These are phyloP conservation scores for Ascomycota sp. DNA, from an alignment of 2,329 filamentous ascomycete species.

Conservation along the genomic window DNA sequence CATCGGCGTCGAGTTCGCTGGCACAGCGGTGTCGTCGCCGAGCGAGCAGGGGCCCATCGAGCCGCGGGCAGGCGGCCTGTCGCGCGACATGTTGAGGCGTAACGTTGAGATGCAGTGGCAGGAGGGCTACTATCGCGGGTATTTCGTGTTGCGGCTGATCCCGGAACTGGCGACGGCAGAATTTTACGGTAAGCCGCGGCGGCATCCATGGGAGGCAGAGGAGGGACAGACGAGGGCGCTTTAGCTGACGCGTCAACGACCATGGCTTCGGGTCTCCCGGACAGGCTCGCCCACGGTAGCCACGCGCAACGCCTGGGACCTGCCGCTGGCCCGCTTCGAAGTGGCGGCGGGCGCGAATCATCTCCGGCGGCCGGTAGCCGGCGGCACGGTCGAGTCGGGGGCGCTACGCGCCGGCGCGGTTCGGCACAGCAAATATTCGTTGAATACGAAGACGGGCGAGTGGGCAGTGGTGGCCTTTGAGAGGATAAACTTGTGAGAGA, in stretches of 20 bases:
- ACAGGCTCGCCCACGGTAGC: constrained; percentile 30
- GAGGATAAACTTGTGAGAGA: constrained; percentile 5
- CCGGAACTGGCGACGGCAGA: constrained; percentile 37
- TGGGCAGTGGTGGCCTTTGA: constrained; percentile 8
- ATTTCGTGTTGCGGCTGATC: constrained; percentile 42
- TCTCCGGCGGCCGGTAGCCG: constrained; percentile 21
- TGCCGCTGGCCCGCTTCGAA: constrained; percentile 50
- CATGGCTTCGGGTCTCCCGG: background rate
- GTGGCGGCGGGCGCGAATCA: constrained; percentile 40
- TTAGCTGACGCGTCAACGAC: background rate
- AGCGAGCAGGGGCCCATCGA: constrained; percentile 37
- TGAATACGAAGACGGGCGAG: constrained; percentile 7
- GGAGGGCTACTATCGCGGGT: constrained; percentile 54
- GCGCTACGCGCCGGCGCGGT: constrained; percentile 27
- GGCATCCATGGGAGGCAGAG: too few relatives aligned
- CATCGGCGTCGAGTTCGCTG: constrained; percentile 44
- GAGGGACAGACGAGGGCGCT: too few relatives aligned
- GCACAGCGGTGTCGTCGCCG: constrained; percentile 42
- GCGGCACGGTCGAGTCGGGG: constrained; percentile 29
- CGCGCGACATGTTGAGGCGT: constrained; percentile 19
- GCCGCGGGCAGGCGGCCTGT: constrained; percentile 26
- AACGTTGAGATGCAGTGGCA: constrained; percentile 54
- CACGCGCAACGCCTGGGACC: constrained; percentile 39
- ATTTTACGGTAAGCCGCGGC: constrained; percentile 33
- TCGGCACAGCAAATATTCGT: constrained; percentile 30